Base-by-base conservation (phyloP, 2,329 filamentous ascomycete genomes). In the Chrysoporthe puriensis region DNA sequence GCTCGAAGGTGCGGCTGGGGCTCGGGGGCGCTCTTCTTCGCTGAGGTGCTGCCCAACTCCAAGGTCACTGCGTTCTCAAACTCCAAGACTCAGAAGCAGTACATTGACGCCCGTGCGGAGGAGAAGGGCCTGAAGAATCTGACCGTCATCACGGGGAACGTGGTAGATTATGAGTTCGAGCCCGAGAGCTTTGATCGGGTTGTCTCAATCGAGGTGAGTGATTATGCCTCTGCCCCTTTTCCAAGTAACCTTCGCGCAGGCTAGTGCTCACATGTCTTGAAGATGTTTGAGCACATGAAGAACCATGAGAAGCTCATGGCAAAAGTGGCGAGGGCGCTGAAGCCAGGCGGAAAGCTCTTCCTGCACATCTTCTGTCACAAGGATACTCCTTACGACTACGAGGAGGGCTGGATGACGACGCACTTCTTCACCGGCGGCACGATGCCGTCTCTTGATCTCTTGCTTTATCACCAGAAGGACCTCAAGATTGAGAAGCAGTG, bases 211-310 rank as follows among this genome's bases (percentile, higher is more conserved):
- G 90, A 86, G 78, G 83, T 81, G 70, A 59, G 70, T 48, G 2
- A 13, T 9, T 8, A 4, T 26, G 18, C 26, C 11, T 13, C 61
- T 36, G 4, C 2, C 43, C 62, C n/a, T 60, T 64, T 64, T 72
- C 13, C 56, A 3, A 52, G 50, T 40, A 16, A 18, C 3, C 32
- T 3, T 26, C 21, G n/a, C 16, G 46, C 14, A 61, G 21, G n/a
- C 36, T 9, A 16, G 13, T 5, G 1, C 16, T 43, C 9, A 44
- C 18, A 48, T 18, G 9, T 42, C 50, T 18, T 11, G 8, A 44
- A 91, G 83, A 82, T 92, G 14, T 91, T 92, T 73, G 90, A 92
- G 76, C 90, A 92, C 77, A 91, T 92, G 89, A 92, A 92, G 76
- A 92, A 92, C 76, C 91, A 92, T 77, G 85, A 89, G 70, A 79